These are phyloP conservation scores for Cucurbitaria berberidis DNA, from an alignment of 2,329 filamentous ascomycete species.

Conservation along the genomic window DNA sequence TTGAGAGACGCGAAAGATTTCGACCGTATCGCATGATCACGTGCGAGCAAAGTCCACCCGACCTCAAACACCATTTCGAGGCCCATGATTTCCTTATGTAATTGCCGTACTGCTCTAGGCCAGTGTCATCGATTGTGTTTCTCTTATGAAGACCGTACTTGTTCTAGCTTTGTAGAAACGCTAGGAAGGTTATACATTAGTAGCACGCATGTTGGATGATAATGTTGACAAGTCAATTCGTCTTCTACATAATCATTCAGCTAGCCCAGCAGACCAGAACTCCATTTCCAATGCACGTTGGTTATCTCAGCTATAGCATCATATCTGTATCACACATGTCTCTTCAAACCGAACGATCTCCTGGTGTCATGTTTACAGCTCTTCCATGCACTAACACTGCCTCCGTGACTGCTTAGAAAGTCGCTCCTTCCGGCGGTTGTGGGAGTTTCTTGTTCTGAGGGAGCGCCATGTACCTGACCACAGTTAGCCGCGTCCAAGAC, in stretches of 20 bases:
- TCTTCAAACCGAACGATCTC: background rate
- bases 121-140: background rate
- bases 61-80: background rate
- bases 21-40: constrained; percentile 28
- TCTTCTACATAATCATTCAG: constrained; percentile 14
- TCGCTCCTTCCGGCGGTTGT: constrained; percentile 87
- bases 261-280: constrained; percentile 27
- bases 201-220: background rate
- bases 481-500: constrained; percentile 9
- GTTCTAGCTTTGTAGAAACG: too few relatives aligned
- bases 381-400: background rate
- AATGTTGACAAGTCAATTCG: constrained; percentile 16
- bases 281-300: constrained; percentile 40
- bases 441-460: constrained; percentile 92
- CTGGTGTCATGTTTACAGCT: background rate
- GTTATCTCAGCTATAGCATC: constrained; percentile 13
- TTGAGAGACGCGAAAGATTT: constrained; percentile 17
- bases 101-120: background rate
- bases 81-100: background rate
- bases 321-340: background rate
- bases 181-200: background rate
- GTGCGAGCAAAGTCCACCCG: constrained; percentile 10
- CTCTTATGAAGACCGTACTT: background rate
- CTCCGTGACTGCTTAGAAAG: constrained; percentile 48
- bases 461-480: constrained; percentile 84